Base-by-base conservation (phyloP, 2,329 filamentous ascomycete species). In the Epichloe uncinata region DNA sequence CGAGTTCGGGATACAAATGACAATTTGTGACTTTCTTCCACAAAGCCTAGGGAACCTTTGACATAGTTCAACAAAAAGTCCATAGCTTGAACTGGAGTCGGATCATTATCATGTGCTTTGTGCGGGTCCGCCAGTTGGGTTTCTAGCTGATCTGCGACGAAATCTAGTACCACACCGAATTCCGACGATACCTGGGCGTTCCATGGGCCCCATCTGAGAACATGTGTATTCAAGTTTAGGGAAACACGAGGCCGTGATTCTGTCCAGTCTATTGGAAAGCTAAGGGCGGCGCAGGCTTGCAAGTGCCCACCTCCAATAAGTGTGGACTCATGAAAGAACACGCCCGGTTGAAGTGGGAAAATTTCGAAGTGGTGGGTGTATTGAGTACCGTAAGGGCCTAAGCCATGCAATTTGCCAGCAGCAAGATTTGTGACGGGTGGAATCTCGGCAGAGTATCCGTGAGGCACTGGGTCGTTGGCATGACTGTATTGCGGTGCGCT, bases 341-440 rank as follows among this genome's bases (percentile, higher is more conserved):
- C 70, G 3, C 73, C 73, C 6, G 62, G 57, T 38, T 75, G 72
- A 33, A 84, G 63, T 16, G 79, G 79, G 48, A 81, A 80, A 4
- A 78, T 62, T 43, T 82, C 78, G 53, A 84, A 84, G 57, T 84
- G 73, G 35, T 75, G 71, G 0, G 78, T 76, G 58, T 83, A 84
- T 22, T 72, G 69, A 1, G 76, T 78, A 1, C 80, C 80, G 58
- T 78, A 81, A 0, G 78, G 76, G 0, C 75, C 78, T 7, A 84
- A 64, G 1, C 79, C 78, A 11, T 60, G 56, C n/a, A 83, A 55
- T 42, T 61, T 69, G 42, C 53, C 56, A 3, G 55, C 54, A 7
- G 61, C 56, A 33, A 42, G 33, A 20, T 58, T 38, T 12, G 52
- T 53, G 42, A 45, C 41, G 3, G 49, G 30, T 20, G 57, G 57